Base-by-base conservation (phyloP, 192 early-diverging fungal species). In the Phycomyces nitens region DNA sequence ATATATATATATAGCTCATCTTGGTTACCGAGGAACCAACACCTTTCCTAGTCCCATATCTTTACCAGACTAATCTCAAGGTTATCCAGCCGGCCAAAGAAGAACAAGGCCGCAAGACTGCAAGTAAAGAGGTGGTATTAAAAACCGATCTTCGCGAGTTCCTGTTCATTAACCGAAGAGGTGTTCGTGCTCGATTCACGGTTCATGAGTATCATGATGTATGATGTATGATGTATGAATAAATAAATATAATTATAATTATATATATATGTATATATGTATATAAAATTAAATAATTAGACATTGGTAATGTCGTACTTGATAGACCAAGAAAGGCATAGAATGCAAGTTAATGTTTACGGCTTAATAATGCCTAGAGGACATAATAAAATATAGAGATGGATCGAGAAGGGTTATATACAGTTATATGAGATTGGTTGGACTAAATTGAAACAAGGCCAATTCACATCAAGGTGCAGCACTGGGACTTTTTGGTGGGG, bases 111-210 rank as follows among this genome's bases (percentile, higher is more conserved):
- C 41, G 51, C 29, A 60, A 52, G 58, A 56, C 65, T 51, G 60
- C 71, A 15, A 64, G 79, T 16, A 76, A 76, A 23, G 65, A 69
- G 64, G 64, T 81, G 50, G 58, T 47, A 16, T 65, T 84, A 42
- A 81, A 81, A 56, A 85, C 83, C 47, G 82, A 85, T 62, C 66
- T 85, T 5, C 77, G 66, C n/a, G 83, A 85, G 21, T 85, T 74
- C 68, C 59, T 85, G 21, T 64, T 85, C 3, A 77, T 85, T 58
- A 85, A 85, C 58, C 42, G 76, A 18, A 66, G 71, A 20, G 80
- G 80, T 16, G 54, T 69, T 29, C 74, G 83, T 16, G 72, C 75
- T 11, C 58, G 80, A 44, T 75, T 79, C 22, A 73, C 77, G 2
- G 78, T 85, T 12, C 70, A 80, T 42, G 83, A 85, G 53, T 85